phyloP scores from a whole-genome alignment of 805 yeast species.

The Nakazawaea sp. region DNA sequence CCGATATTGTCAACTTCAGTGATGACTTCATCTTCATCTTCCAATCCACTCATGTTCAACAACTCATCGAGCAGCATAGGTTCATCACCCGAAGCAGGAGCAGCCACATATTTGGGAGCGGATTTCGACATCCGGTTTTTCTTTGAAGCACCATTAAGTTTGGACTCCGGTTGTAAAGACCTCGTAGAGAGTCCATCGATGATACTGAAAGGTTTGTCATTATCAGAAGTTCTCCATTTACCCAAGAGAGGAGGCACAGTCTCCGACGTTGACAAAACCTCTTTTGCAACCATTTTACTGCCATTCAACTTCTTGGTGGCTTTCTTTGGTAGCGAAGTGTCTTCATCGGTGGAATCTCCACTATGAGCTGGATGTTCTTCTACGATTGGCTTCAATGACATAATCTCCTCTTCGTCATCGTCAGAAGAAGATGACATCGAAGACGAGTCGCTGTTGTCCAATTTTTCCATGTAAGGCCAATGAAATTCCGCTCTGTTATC shows the following conservation, averaged over 20 bases:
- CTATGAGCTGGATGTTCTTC: slow-evolving; percentile 27
- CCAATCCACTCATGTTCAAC: slow-evolving; percentile 82
- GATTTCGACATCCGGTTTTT: background rate
- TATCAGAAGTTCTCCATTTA: slow-evolving; percentile 76
- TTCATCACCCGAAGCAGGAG: slow-evolving; percentile 4
- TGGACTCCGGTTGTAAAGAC: slow-evolving; percentile 48
- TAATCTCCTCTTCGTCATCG: slow-evolving; percentile 18
- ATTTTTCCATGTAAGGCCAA: slow-evolving; percentile 9
- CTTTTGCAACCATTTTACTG: slow-evolving; percentile 85
- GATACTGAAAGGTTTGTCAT: slow-evolving; percentile 78
- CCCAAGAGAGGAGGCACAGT: slow-evolving; percentile 90
- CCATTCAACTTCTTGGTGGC: slow-evolving; percentile 42
- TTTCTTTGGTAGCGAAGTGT: slow-evolving; percentile 70
- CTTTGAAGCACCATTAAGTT: slow-evolving; percentile 20
- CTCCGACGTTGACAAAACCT: slow-evolving; percentile 83
- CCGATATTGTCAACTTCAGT: slow-evolving; percentile 1
- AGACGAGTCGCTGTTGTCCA: slow-evolving; percentile 17
- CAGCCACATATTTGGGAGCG: background rate
- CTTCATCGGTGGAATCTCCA: slow-evolving; percentile 95
- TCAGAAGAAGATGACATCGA: slow-evolving; percentile 11
- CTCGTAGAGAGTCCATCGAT: slow-evolving; percentile 93
- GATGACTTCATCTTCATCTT: slow-evolving; percentile 45
- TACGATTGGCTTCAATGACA: slow-evolving; percentile 17
- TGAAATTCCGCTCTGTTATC: slow-evolving; percentile 6
- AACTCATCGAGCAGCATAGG: slow-evolving; percentile 63